Conservation (phyloP, 768 basidiomycete species). For the Leccinellum luteum region DNA sequence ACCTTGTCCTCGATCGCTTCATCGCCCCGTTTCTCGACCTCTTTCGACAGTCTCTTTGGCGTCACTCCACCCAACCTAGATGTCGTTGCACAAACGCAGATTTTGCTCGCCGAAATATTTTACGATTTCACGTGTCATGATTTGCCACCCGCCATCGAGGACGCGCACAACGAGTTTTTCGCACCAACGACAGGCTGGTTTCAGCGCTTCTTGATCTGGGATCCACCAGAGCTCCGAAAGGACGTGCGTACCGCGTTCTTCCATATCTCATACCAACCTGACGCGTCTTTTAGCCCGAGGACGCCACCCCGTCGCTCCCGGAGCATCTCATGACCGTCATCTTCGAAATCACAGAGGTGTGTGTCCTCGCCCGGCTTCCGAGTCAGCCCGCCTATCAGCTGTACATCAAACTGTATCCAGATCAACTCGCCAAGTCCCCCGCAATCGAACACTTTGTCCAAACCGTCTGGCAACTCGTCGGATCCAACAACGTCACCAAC, state of each 20-base stretch:
- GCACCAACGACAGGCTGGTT: no score
- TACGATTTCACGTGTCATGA: conserved; percentile 95
- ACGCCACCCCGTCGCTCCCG: conserved; percentile 76
- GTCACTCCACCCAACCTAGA: conserved; percentile 40
- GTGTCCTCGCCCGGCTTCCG: background rate
- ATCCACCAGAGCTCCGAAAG: conserved; percentile 60
- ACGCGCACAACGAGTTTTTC: conserved; percentile 84
- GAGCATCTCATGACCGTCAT: conserved; percentile 86
- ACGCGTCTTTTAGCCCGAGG: conserved; percentile 57
- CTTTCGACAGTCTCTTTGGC: conserved; percentile 53
- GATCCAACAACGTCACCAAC: conserved; percentile 54
- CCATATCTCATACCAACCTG: conserved; percentile 1
- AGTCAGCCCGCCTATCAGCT: conserved; percentile 42
- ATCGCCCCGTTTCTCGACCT: conserved; percentile 80
- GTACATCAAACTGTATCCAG: conserved; percentile 79
- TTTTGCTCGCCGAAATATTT: conserved; percentile 83
- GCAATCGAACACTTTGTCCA: no score
- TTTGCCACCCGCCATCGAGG: conserved; percentile 91
- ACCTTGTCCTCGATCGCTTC: conserved; percentile 83
- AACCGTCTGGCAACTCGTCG: conserved; percentile 80
- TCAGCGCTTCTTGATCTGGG: no score
- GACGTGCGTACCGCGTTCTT: conserved; percentile 46
- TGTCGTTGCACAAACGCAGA: conserved; percentile 68
- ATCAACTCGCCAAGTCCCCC: conserved; percentile 60
- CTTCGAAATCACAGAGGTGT: conserved; percentile 88